phyloP scores from a whole-genome alignment of 306 rosid genomes.

The Ziziphus jujuba region DNA sequence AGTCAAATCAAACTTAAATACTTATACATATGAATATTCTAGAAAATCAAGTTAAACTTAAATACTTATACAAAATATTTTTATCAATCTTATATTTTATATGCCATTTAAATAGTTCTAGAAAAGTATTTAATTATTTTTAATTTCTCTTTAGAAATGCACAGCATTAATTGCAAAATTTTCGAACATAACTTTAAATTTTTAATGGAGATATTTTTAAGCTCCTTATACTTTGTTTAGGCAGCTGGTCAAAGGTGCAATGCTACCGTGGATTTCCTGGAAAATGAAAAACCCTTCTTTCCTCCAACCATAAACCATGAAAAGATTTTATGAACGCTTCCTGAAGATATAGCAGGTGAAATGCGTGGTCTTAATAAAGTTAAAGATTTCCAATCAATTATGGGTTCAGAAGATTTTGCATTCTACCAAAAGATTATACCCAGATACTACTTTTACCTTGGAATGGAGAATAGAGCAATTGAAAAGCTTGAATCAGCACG shows the following conservation, averaged over 20 bases:
- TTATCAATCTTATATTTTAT: too few species aligned
- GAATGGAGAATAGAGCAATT: constrained; percentile 52
- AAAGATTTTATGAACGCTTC: constrained; percentile 59
- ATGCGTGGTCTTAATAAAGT: constrained; percentile 60
- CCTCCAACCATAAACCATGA: constrained; percentile 64
- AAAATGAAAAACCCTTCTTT: constrained; percentile 26
- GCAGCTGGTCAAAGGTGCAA: constrained; percentile 88
- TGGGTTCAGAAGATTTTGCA: constrained; percentile 77
- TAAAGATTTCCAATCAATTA: constrained; percentile 40
- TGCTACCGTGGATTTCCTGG: constrained; percentile 59
- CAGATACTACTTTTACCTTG: constrained; percentile 59
- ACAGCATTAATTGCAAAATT: too few species aligned
- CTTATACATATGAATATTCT: too few species aligned
- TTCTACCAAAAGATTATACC: constrained; percentile 79
- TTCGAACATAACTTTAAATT: too few species aligned
- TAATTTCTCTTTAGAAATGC: too few species aligned
- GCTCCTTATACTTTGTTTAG: too few species aligned
- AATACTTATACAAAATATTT: too few species aligned
- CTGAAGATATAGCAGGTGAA: constrained; percentile 47
- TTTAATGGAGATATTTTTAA: too few species aligned
- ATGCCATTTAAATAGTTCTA: too few species aligned
- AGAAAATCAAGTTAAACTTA: too few species aligned
- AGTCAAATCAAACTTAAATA: too few species aligned
- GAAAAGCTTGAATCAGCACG: constrained; percentile 35
- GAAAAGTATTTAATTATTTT: too few species aligned